Evolutionary conservation across 305 asterid species (phyloP), one percentile per base, ranked within the genome.

Genomic region (Petunia hybrid): DNA sequence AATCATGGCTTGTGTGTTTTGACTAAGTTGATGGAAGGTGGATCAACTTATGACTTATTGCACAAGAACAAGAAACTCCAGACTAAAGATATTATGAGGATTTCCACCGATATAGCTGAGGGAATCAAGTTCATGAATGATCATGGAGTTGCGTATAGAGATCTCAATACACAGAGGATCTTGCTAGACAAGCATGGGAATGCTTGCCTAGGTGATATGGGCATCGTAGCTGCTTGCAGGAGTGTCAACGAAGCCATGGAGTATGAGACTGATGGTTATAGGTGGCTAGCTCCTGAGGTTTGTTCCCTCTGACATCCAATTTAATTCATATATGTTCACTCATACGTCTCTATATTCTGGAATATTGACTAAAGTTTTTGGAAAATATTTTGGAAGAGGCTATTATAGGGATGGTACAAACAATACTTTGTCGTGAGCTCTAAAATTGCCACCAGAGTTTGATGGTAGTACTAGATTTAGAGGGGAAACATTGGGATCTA

Each of bases 221-320:
- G 99, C 74, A 90, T 95, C 56, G 89, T 95, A 61, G 82, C 92
- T 76, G 96, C 98, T 86, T 92, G 98, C 90, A 94, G 93, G 77
- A 90, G 94, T 87, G 75, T 74, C 82, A 91, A 94, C 64, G 99
- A 95, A 86, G 97, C 94, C 51, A 90, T 90, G 99, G 98, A 95
- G 82, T 95, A 94, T 80, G 99, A 95, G 88, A 95, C 99, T 64
- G 98, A 94, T 88, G 98, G 99, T 61, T 95, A 91, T 83, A 88
- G 98, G 82, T 95, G 99, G 99, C 95, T 95, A 83, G 99, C 99
- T 80, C 99, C 99, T 4, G 99, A 95, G 99, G 99, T 95, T 80
- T 83, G 91, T 81, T 84, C 68, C 64, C 84, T 65, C 46, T 66
- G 55, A 31, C 80, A 42, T 69, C 68, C 2, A 1, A 35, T 79